These are phyloP conservation scores for Alternaria ventricosa DNA, from an alignment of 2,329 filamentous ascomycete genomes.

Conservation along the genomic window DNA sequence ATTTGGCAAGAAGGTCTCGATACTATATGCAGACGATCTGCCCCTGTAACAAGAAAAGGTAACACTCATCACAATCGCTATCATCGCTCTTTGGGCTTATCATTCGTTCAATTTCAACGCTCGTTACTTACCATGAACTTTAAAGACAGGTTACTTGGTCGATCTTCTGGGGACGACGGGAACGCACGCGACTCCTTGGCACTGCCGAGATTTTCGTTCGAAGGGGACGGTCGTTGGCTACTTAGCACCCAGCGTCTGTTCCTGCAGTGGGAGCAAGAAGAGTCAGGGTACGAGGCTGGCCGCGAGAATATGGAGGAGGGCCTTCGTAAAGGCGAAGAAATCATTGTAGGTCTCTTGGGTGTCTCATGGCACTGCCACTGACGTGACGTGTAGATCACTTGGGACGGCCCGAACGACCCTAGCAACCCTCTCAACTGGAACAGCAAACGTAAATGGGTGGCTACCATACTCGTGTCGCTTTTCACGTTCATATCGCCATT, in stretches of 20 bases:
- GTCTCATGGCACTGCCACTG: conserved; percentile 1
- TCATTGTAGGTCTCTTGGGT: conserved; percentile 19
- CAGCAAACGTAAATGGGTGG: conserved; percentile 53
- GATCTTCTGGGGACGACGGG: conserved; percentile 8
- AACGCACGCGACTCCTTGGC: conserved; percentile 6
- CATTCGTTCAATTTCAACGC: not conserved
- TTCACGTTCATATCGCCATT: conserved; percentile 50
- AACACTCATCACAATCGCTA: not conserved
- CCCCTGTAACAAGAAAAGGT: not conserved
- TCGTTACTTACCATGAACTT: conserved; percentile 18
- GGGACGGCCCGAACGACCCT: conserved; percentile 55
- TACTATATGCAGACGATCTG: not conserved
- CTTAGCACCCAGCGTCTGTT: conserved; percentile 31
- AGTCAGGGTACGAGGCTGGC: conserved; percentile 16
- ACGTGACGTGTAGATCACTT: conserved; percentile 43
- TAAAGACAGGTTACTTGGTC: conserved; percentile 17
- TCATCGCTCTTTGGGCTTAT: not conserved
- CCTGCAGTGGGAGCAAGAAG: conserved; percentile 16
- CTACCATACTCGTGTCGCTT: conserved; percentile 52
- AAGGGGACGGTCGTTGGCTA: conserved; percentile 20
- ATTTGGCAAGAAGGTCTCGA: not conserved
- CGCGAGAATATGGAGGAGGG: conserved; percentile 8
- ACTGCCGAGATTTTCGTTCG: conserved; percentile 29
- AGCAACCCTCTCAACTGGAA: conserved; percentile 57
- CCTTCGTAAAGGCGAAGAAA: conserved; percentile 16